A percentile compares a stretch with the other conserved stretches of the same genome.
These are phyloP conservation scores for Serendipita vermifera DNA, from an alignment of 768 basidiomycete genomes.

Conservation along the genomic window DNA sequence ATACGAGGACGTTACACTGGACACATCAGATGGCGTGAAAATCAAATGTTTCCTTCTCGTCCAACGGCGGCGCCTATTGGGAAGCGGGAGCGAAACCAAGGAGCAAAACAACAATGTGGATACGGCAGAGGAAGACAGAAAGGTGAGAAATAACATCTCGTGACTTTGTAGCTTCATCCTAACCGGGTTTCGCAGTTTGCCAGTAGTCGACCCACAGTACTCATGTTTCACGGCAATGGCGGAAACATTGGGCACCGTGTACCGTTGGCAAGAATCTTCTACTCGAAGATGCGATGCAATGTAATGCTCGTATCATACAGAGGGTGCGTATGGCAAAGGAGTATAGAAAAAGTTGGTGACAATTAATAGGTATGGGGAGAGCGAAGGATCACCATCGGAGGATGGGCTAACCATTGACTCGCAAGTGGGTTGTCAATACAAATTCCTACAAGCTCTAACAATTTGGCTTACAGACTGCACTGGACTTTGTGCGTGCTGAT, in stretches of 20 bases:
- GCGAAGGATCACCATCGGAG: constrained; percentile 78
- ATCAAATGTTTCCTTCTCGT: constrained; percentile 67
- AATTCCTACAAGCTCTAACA: background rate
- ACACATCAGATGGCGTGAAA: constrained; percentile 56
- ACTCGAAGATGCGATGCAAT: constrained; percentile 73
- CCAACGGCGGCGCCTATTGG: constrained; percentile 41
- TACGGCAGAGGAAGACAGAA: constrained; percentile 37
- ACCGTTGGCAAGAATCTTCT: constrained; percentile 76
- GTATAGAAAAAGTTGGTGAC: background rate
- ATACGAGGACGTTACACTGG: constrained; percentile 61
- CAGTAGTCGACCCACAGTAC: constrained; percentile 57
- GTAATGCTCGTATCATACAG: constrained; percentile 90
- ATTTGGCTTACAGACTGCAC: too few species aligned
- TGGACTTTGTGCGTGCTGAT: too few species aligned
- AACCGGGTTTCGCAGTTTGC: constrained; percentile 26
- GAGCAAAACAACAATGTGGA: constrained; percentile 24
- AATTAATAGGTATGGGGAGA: constrained; percentile 63
- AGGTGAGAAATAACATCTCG: constrained; percentile 30
- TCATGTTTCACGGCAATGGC: constrained; percentile 90
- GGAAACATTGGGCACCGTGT: constrained; percentile 83
- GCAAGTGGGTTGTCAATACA: background rate
- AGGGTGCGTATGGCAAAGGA: constrained; percentile 40
- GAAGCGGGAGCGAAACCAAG: constrained; percentile 21
- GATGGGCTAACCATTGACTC: constrained; percentile 36
- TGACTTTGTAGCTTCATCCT: background rate